Evolutionary conservation across 1,284 basidiomycete genomes (phyloP), one percentile per base, ranked within the genome.

Genomic region (Sporisorium graminicola): DNA sequence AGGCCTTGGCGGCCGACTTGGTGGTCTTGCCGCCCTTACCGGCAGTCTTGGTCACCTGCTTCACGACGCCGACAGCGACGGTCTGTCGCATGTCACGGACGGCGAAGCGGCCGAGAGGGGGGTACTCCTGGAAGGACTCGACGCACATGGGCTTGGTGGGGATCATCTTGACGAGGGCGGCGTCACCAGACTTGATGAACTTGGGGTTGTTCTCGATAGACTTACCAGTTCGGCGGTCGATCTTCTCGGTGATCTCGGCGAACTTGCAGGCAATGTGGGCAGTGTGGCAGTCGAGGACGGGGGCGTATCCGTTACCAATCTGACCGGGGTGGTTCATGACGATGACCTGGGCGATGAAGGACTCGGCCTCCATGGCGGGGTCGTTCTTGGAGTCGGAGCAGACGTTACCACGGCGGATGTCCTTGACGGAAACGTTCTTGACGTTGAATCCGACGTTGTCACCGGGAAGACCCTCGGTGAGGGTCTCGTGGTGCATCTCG

Each of bases 221-320:
- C 90, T 97, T 97, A 88, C 95, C 95, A 86, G 93, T 93, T 87
- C 97, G 95, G 65, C 84, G 80, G 90, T 99, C 96, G 88, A 99
- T 98, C 92, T 99, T 98, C 91, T 98, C 94, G 86, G 95, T 90
- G 87, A 98, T 91, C 88, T 96, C 94, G 82, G 94, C 90, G 89
- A 99, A 99, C 90, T 98, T 98, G 93, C 97, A 99, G 81, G 97
- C 97, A 88, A 99, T 99, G 91, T 98, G 96, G 87, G 96, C 95
- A 79, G 96, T 99, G 92, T 99, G 96, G 90, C 96, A 99, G 90
- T 99, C 96, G 83, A 99, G 92, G 74, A 99, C 96, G 71, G 96
- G 96, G 61, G 96, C 94, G 88, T 97, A 96, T 82, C 94, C 94
- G 85, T 94, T 94, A 89, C 94, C 93, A 87, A 99, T 98, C 89